These are phyloP conservation scores for Colletotrichum paranaense DNA, from an alignment of 2,329 filamentous ascomycete species.

Conservation along the genomic window DNA sequence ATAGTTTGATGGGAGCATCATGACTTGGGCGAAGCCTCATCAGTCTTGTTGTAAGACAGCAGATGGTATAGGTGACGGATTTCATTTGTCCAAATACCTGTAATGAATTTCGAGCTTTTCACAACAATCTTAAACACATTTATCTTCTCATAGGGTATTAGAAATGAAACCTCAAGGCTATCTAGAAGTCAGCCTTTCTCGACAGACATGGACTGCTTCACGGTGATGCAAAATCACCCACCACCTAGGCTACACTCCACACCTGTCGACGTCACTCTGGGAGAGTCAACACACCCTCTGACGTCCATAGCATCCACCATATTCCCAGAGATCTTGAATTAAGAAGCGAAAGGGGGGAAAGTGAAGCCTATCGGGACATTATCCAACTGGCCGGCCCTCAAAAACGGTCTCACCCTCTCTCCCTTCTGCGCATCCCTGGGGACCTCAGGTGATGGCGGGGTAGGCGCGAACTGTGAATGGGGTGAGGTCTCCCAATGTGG, in stretches of 20 bases:
- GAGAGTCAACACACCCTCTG: neutral
- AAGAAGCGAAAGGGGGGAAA: neutral
- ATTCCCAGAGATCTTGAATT: neutral
- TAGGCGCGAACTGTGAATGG: slow-evolving; percentile 29
- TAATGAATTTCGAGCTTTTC: neutral
- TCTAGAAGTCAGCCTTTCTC: neutral
- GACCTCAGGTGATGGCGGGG: slow-evolving; percentile 28
- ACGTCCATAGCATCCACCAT: neutral
- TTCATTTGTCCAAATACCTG: slow-evolving; percentile 7
- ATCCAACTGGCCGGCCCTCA: neutral
- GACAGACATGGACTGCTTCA: neutral
- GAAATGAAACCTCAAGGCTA: neutral
- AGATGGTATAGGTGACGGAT: slow-evolving; percentile 14
- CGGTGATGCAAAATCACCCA: neutral
- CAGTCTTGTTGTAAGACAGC: slow-evolving; percentile 1
- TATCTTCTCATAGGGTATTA: neutral
- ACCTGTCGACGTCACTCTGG: neutral
- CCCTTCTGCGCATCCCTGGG: neutral
- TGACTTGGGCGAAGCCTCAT: neutral
- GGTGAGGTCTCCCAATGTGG: slow-evolving; percentile 29
- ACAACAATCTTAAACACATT: neutral
- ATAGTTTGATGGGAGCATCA: slow-evolving; percentile 11
- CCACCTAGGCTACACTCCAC: neutral
- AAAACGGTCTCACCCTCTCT: neutral
- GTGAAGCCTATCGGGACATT: neutral